Evolutionary conservation across 148 eudicot genomes (phyloP), one percentile per base, ranked within the genome.

Genomic region (Rhododendron williamsianum): DNA sequence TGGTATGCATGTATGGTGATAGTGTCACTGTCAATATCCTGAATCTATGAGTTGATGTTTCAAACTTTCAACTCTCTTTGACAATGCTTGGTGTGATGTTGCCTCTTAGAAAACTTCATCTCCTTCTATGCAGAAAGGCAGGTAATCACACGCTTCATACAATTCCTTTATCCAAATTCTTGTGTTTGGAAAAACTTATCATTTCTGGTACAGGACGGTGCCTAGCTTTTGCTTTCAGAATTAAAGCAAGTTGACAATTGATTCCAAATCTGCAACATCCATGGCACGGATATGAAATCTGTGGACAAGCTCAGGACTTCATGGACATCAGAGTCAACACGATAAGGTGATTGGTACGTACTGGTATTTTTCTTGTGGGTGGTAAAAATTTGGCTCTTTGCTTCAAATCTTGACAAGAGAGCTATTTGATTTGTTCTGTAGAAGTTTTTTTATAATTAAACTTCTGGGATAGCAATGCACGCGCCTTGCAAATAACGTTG

Each of bases 221-320:
- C 45, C 43, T 54, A 18, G 67, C n/a, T 52, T 79, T 79, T 51
- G 58, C 54, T 79, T 27, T 52, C 35, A 77, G 27, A 78, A 79
- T 49, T 48, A 27, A 15, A 46, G 38, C 60, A 79, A n/a, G 23
- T 79, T 49, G 81, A 27, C 81, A 79, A 12, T 49, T 25, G 58
- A 79, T 46, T n/a, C 81, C 60, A 49, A 15, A 25, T 23, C 11
- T 79, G 9, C 38, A 27, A 15, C 81, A 25, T 27, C 4, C 56
- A 23, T 6, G 18, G 4, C 36, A 60, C 4, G 21, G 38, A 36
- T 33, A 80, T 30, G 18, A 33, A 15, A 30, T 54, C 15, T 80
- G 82, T 80, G 82, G 82, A 80, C 82, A 80, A 52, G 67, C 46
- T 51, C 43, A 4, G 60, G 81, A 25, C 54, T 41, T 71, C 13